Evolutionary conservation across 495 filamentous ascomycete species (phyloP), one percentile per base, ranked within the genome.

Genomic region (Rhizodiscina lignyota): DNA sequence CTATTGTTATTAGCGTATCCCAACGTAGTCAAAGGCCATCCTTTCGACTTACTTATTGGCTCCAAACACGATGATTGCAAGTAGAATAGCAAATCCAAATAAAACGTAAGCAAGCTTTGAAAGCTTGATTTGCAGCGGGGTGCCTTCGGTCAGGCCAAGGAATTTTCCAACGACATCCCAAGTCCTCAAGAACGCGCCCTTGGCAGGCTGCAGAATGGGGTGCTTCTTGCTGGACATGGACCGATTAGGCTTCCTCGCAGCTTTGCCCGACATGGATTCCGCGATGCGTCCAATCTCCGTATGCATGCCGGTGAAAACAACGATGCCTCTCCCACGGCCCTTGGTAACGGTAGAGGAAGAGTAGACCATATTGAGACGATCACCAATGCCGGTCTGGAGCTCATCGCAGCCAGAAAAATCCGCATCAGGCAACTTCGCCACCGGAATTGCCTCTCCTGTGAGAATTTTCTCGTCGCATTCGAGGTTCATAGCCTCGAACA

Each of bases 281-380:
- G 82, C 82, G 50, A 89, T 89, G 49, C 71, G 83, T n/a, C 82
- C 82, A 30, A 91, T 78, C 53, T 85, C 79, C 1, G 82, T 91
- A 35, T 62, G 50, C 82, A 87, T 87, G 6, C 79, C 82, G n/a
- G 74, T 80, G 34, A 58, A 63, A 18, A 70, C 63, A 21, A 77
- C 74, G 39, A 82, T 67, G 26, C 77, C 77, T 26, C 64, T 61
- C 21, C 66, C 77, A 37, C 76, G 73, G 21, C 77, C 76, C 52
- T 77, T 78, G 23, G 64, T 71, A 30, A 82, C 70, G 4, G 67
- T 68, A 15, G 74, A 73, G 27, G 76, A 77, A 5, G 71, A 68
- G 40, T 77, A 81, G 3, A 71, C 77, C 50, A 82, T 69, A 47
- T 80, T 82, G 40, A 70, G 58, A 18, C 77, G 63, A 45, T 81